A percentile compares a stretch with the other conserved stretches of the same genome.
Conservation (phyloP, 2,329 filamentous ascomycete species). For the Colletotrichum tropicale region DNA sequence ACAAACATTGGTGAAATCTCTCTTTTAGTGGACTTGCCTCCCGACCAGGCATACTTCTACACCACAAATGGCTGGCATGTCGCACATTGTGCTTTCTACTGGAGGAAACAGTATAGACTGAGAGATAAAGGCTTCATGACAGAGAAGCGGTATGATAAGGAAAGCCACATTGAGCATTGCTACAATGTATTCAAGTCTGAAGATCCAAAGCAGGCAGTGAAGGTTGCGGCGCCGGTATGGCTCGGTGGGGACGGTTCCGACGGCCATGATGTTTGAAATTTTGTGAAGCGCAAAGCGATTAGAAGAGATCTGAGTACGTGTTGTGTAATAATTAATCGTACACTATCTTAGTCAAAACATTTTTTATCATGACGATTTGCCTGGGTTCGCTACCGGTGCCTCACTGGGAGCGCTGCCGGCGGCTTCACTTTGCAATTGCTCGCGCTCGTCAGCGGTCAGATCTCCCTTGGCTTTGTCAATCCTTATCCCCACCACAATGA, state of each 20-base stretch:
- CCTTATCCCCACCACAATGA: slow-evolving; percentile 57
- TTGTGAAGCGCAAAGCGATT: neutral
- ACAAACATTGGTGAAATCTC: neutral
- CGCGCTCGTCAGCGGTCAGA: neutral
- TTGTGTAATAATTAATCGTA: neutral
- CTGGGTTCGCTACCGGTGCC: neutral
- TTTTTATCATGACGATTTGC: neutral
- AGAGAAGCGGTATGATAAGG: neutral
- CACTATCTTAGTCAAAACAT: neutral
- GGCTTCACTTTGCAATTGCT: neutral
- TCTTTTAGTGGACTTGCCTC: neutral
- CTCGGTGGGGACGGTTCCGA: neutral
- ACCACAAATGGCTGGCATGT: neutral
- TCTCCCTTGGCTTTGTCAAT: neutral
- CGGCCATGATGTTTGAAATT: neutral
- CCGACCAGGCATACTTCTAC: neutral
- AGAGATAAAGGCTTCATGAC: neutral
- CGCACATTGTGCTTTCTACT: neutral
- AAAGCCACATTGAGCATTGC: neutral
- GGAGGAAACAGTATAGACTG: neutral
- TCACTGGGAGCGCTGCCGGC: neutral
- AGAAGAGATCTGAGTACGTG: neutral
- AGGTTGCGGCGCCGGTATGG: neutral
- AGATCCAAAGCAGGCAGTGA: neutral
- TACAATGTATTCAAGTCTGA: neutral